Conservation (phyloP, 2,329 filamentous ascomycete species). For the Ascochyta viciae-villosae region DNA sequence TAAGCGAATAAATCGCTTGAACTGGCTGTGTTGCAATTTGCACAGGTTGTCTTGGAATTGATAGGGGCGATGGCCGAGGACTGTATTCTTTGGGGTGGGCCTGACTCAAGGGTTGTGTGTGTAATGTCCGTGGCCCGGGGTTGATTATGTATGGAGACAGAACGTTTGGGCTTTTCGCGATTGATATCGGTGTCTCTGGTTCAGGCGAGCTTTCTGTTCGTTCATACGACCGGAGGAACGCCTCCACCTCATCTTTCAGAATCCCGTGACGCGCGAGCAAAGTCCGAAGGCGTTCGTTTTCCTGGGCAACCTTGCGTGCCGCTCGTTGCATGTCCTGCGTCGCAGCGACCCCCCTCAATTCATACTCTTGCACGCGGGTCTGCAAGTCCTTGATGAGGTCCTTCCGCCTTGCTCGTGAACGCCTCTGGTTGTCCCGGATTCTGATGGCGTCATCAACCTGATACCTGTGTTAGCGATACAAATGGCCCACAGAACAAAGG, state of each 20-base stretch:
- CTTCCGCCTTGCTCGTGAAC: conserved; percentile 72
- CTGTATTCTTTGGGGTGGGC: background rate
- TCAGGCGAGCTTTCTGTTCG: conserved; percentile 3
- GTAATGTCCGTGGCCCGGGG: conserved; percentile 2
- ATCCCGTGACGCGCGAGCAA: conserved; percentile 56
- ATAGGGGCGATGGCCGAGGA: background rate
- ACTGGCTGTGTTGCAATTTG: background rate
- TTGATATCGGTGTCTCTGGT: background rate
- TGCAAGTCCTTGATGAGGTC: conserved; percentile 75
- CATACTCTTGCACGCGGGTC: conserved; percentile 65
- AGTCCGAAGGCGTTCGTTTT: conserved; percentile 68
- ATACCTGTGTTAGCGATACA: conserved; percentile 1
- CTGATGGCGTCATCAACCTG: conserved; percentile 47
- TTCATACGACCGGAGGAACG: conserved; percentile 26
- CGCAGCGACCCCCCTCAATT: conserved; percentile 69
- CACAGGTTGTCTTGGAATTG: background rate
- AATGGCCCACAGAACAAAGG: background rate
- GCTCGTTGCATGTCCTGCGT: conserved; percentile 73
- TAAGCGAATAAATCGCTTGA: background rate
- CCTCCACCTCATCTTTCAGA: conserved; percentile 27
- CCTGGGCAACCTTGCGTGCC: conserved; percentile 69
- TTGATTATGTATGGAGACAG: background rate
- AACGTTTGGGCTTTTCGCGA: background rate
- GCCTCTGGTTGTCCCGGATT: conserved; percentile 77
- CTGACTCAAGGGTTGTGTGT: background rate